Percentiles rank a stretch among this genome's conserved stretches.
These are phyloP conservation scores for Cytospora schulzeri DNA, from an alignment of 2,329 filamentous ascomycete genomes.

Conservation along the genomic window DNA sequence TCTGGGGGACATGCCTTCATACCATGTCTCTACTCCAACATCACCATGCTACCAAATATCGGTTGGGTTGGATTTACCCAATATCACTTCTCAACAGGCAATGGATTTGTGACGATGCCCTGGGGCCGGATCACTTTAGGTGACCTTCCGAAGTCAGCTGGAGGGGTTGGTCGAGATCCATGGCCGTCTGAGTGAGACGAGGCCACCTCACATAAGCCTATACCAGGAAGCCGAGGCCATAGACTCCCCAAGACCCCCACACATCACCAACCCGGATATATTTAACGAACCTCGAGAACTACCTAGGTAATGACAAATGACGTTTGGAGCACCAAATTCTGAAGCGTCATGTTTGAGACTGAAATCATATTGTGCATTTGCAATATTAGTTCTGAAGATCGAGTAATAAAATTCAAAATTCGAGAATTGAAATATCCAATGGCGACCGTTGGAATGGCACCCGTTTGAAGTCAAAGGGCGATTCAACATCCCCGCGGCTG, in stretches of 20 bases:
- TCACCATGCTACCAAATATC: background rate
- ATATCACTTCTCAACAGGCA: background rate
- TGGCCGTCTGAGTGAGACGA: background rate
- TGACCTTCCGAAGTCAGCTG: background rate
- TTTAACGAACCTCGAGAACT: background rate
- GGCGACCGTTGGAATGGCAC: background rate
- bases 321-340: background rate
- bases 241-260: background rate
- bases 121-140: background rate
- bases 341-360: background rate
- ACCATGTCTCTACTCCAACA: no score
- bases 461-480: background rate
- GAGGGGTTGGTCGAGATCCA: background rate
- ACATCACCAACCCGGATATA: background rate
- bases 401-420: background rate
- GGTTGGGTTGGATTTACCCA: background rate
- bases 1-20: no score
- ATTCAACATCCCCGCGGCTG: constrained; percentile 7
- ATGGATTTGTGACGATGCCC: background rate
- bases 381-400: background rate
- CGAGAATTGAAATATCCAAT: background rate
- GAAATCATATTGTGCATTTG: no score
- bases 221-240: background rate
- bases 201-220: background rate
- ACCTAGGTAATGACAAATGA: background rate